A percentile compares a stretch with the other conserved stretches of the same genome.
phyloP scores from a whole-genome alignment of 805 yeast species.

The Kuraishia ogatae region DNA sequence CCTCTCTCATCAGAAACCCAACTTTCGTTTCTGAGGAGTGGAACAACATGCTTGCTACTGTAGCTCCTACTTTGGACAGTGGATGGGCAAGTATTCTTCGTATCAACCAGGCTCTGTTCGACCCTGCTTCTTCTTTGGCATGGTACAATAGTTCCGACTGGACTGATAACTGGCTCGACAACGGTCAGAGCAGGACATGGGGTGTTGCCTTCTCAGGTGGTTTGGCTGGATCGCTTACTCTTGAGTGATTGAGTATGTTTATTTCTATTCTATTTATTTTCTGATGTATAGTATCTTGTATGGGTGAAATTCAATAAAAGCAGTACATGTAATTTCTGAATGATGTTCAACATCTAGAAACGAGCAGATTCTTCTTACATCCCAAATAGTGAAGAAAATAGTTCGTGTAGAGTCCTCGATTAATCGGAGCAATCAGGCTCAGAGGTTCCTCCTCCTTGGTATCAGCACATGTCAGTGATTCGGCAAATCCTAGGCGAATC shows the following conservation, averaged over 20 bases:
- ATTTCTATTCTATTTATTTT: background rate
- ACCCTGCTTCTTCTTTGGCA: constrained; percentile 53
- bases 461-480: background rate
- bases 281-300: background rate
- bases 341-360: too few relatives aligned
- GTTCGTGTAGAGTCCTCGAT: constrained; percentile 9
- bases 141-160: constrained; percentile 54
- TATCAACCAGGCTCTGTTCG: constrained; percentile 65
- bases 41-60: constrained; percentile 36
- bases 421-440: background rate
- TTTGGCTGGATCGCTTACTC: constrained; percentile 19
- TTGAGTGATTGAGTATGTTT: background rate
- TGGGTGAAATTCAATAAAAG: background rate
- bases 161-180: constrained; percentile 52
- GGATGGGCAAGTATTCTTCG: constrained; percentile 72
- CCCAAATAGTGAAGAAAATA: constrained; percentile 14
- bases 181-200: constrained; percentile 86
- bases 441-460: constrained; percentile 8
- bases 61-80: constrained; percentile 41
- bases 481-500: background rate
- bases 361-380: constrained; percentile 5
- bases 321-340: background rate
- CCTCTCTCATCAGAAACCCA: constrained; percentile 48
- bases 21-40: constrained; percentile 57
- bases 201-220: constrained; percentile 69